These are phyloP conservation scores for Coniella vitis DNA, from an alignment of 2,329 filamentous ascomycete species.

Conservation along the genomic window DNA sequence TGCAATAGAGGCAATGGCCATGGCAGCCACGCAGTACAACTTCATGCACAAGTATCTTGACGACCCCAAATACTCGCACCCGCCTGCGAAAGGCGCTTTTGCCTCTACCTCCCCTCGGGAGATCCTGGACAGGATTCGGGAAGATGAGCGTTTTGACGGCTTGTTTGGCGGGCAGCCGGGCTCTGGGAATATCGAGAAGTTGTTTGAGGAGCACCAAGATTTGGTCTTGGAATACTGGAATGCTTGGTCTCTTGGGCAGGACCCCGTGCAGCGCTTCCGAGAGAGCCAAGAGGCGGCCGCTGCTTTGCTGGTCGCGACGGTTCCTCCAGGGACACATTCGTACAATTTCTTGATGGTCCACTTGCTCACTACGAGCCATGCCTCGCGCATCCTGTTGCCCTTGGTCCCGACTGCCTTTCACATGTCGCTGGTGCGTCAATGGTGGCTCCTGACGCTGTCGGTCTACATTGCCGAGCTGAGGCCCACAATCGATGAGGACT, in stretches of 20 bases:
- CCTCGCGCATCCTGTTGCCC: constrained; percentile 78
- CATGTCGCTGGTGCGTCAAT: constrained; percentile 67
- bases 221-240: constrained; percentile 85
- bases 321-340: constrained; percentile 48
- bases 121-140: constrained; percentile 61
- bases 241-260: constrained; percentile 61
- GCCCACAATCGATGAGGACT: constrained; percentile 62
- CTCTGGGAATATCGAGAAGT: constrained; percentile 54
- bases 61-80: constrained; percentile 61
- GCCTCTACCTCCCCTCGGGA: constrained; percentile 57
- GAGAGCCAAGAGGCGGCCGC: constrained; percentile 59
- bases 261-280: constrained; percentile 68
- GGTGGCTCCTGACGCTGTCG: constrained; percentile 78
- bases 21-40: constrained; percentile 54
- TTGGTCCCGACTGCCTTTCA: constrained; percentile 68
- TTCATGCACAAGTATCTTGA: constrained; percentile 64
- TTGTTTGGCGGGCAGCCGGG: constrained; percentile 51
- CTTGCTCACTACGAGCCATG: constrained; percentile 78
- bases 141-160: constrained; percentile 63
- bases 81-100: constrained; percentile 41
- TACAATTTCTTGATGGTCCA: constrained; percentile 85
- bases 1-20: constrained; percentile 77
- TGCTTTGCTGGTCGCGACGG: constrained; percentile 55
- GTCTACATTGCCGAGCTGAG: constrained; percentile 72
- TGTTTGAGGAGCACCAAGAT: constrained; percentile 64